Base-by-base conservation (phyloP, 2,329 filamentous ascomycete species). In the Shiraia sp. region DNA sequence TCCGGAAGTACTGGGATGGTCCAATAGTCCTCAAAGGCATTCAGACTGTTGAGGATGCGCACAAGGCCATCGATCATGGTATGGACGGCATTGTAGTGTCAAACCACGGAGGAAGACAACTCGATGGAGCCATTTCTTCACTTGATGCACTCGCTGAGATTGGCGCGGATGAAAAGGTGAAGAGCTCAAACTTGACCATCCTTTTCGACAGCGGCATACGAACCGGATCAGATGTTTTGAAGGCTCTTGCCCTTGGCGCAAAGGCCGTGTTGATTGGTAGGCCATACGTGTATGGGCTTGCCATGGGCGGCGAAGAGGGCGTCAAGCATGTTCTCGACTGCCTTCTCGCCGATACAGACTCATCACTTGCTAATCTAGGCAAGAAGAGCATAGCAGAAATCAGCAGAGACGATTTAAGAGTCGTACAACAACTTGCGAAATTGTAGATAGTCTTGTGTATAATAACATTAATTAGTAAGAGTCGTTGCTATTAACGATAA, bases 11-110 rank as follows among this genome's bases (percentile, higher is more conserved):
- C 37, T 70, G 68, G 68, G 56, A 63, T 28, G 68, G 66, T 0
- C 68, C 68, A 0, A 69, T 71, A 42, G 61, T 71, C 14, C 49
- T 71, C 8, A 71, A 71, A 41, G 68, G 68, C 6, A 69, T 71
- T 26, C 68, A 71, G 36, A 68, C 61, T 3, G 54, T 68, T 0
- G 64, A 67, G 30, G 68, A 71, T 45, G 67, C 68, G 0, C 59
- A 65, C 30, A 48, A 47, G 10, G 66, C 67, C 6, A 62, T 70
- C 10, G 55, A 65, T 2, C 42, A 62, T 28, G 65, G 65, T 4
- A 64, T 69, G 51, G 59, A 69, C 32, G 68, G 68, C 7, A 69
- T 71, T 33, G 46, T 71, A 9, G 66, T 71, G 2, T 66, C 62
- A 10, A 70, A 71, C 32, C 68, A 71, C 41, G 67, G 66, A 5